A percentile compares a stretch with the other conserved stretches of the same genome.
Conservation (phyloP, 805 yeast species). For the Candida suzukii region DNA sequence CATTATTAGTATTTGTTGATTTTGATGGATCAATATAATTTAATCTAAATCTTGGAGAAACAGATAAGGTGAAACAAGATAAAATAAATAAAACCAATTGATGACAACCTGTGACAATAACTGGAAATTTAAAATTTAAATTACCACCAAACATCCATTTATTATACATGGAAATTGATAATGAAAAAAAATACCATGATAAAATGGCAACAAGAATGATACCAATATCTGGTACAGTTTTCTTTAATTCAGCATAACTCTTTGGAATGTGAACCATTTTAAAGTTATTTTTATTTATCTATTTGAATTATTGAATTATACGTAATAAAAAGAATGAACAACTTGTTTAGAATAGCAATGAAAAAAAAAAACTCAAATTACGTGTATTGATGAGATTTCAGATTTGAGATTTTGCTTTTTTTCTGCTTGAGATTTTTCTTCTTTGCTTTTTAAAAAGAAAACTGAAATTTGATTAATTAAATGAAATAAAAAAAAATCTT, state of each 20-base stretch:
- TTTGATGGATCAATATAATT: conserved; percentile 9
- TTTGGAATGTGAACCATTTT: conserved; percentile 7
- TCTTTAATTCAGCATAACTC: conserved; percentile 15
- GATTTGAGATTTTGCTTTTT: too few species aligned
- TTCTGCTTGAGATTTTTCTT: too few species aligned
- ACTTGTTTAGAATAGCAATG: too few species aligned
- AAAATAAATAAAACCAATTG: conserved; percentile 57
- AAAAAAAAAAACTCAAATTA: too few species aligned
- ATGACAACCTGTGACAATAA: conserved; percentile 73
- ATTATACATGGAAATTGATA: conserved; percentile 68
- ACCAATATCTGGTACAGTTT: conserved; percentile 16
- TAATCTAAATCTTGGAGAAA: conserved; percentile 41
- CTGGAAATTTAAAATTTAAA: conserved; percentile 70
- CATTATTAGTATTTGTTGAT: conserved; percentile 8
- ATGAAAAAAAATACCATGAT: conserved; percentile 59
- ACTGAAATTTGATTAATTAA: too few species aligned
- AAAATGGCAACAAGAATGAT: conserved; percentile 14
- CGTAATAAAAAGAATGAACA: too few species aligned
- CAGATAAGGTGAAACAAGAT: conserved; percentile 36
- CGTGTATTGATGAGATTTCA: too few species aligned
- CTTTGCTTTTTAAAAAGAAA: too few species aligned
- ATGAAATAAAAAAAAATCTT: too few species aligned
- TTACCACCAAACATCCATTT: conserved; percentile 92
- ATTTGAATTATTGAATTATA: too few species aligned
- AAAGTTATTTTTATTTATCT: too few species aligned